Evolutionary conservation across 1,139 yeast genomes (phyloP), one percentile per base, ranked within the genome.

Genomic region (Taiozyma sp.): DNA sequence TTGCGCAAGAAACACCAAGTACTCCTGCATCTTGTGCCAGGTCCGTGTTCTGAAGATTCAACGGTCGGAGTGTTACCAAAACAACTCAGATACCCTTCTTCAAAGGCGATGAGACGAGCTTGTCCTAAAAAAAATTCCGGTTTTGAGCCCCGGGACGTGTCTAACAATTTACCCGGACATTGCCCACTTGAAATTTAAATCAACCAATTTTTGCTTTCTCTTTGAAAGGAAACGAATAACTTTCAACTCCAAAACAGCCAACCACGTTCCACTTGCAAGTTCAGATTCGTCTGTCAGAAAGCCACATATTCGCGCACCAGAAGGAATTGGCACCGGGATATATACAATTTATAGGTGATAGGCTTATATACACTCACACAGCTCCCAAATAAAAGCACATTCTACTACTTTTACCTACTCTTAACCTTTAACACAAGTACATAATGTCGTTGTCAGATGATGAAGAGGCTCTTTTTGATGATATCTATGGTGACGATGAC

Each of bases 1-100:
- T 67, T 92, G 97, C 8, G 97, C 96, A 65, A 93, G 76, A 66
- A 86, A 81, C 43, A 93, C 74, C 54, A 93, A 69, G 66, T 90
- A 93, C 13, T 59, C 60, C 27, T 52, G 49, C 58, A 57, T 56
- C 14, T 40, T 24, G 12, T 14, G 22, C 42, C 41, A 38, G 41
- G 19, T 32, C 19, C 13, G 9, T 2, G 10, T 14, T 30, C 8
- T 13, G 34, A 13, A 30, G 6, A 30, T 30, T 13, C 14, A 30
- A 12, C 12, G 30, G 30, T 28, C 10, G 12, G 12, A 28, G 30
- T 8, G 2, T 28, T 28, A 28, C 12, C 30, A 30, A 30, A 30
- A 19, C 19, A 19, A 19, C 19, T 19, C 19, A 19, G 19, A 19
- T 19, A 19, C 19, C 19, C 19, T 19, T 19, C 19, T 19, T 19